Evolutionary conservation across 352 stramenopile genomes (phyloP).

Genomic region (Peronosclerospora sorghi): DNA sequence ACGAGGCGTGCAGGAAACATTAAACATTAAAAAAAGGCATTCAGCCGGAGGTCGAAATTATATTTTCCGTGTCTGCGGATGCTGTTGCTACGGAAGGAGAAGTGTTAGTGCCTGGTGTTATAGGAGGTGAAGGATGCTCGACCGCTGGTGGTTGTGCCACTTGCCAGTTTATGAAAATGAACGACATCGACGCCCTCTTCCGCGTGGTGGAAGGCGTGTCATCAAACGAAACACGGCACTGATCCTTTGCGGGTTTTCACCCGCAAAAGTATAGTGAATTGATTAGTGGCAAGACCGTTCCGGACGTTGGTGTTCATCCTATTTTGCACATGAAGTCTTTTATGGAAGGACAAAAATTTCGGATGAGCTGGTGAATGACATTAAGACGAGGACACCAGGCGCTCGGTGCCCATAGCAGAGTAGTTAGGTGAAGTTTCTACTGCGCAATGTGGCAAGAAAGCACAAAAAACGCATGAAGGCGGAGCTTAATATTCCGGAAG

Average conservation of each 20-base stretch:
- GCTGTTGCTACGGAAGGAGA: constrained; percentile 76
- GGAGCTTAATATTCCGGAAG: too few relatives aligned
- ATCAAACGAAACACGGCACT: constrained; percentile 9
- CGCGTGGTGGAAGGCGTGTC: constrained; percentile 76
- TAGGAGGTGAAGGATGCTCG: constrained; percentile 92
- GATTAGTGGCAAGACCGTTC: constrained; percentile 85
- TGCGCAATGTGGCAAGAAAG: background rate
- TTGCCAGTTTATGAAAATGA: constrained; percentile 99
- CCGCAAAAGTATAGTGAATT: constrained; percentile 86
- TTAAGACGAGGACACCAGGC: constrained; percentile 52
- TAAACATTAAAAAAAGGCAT: constrained; percentile 30
- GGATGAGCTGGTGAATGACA: constrained; percentile 75
- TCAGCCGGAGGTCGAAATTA: constrained; percentile 90
- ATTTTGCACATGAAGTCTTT: constrained; percentile 96
- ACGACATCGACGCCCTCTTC: constrained; percentile 94
- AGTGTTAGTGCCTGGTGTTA: constrained; percentile 83
- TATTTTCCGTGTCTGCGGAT: constrained; percentile 93
- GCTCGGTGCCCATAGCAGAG: constrained; percentile 30
- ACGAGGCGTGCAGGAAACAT: constrained; percentile 81
- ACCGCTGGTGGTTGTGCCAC: constrained; percentile 94
- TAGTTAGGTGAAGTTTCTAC: constrained; percentile 3
- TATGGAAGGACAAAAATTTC: constrained; percentile 88
- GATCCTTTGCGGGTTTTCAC: constrained; percentile 84
- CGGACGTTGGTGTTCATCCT: constrained; percentile 88
- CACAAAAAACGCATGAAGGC: too few relatives aligned